Evolutionary conservation across 768 basidiomycete genomes (phyloP).

Genomic region (Termitomyces sp.): DNA sequence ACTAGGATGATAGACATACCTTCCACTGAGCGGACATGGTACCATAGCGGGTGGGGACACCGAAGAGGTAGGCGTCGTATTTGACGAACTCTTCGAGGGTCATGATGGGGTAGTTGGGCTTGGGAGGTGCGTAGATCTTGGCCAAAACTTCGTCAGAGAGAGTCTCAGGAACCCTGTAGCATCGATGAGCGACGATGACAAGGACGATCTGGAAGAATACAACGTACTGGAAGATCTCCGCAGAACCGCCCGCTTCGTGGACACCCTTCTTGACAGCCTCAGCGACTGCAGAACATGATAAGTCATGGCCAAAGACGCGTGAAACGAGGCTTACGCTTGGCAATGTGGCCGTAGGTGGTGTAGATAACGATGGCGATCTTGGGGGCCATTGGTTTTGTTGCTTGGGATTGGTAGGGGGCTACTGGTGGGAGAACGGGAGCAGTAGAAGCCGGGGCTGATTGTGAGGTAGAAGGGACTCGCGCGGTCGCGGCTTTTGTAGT

Average conservation of each 20-base stretch:
- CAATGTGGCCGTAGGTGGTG: constrained; percentile 71
- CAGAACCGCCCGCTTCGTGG: constrained; percentile 43
- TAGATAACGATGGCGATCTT: constrained; percentile 69
- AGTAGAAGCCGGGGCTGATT: constrained; percentile 4
- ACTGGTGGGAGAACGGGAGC: constrained; percentile 12
- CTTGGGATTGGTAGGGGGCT: constrained; percentile 10
- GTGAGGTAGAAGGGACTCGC: constrained; percentile 12
- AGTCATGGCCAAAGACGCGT: not conserved
- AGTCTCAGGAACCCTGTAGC: constrained; percentile 69
- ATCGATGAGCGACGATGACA: not conserved
- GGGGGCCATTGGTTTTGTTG: not conserved
- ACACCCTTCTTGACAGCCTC: constrained; percentile 48
- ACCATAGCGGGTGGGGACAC: constrained; percentile 79
- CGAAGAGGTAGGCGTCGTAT: constrained; percentile 74
- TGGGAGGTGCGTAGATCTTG: constrained; percentile 65
- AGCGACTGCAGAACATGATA: constrained; percentile 46
- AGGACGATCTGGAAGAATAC: not conserved
- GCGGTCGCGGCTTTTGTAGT: constrained; percentile 24
- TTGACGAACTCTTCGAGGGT: constrained; percentile 44
- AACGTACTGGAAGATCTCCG: constrained; percentile 52
- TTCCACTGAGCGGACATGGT: constrained; percentile 80
- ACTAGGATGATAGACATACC: constrained; percentile 27
- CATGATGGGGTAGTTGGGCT: constrained; percentile 69
- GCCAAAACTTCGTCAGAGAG: constrained; percentile 62
- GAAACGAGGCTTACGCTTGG: constrained; percentile 43